Evolutionary conservation across 148 eudicot genomes (phyloP), one percentile per base, ranked within the genome.

Genomic region (Amaranthus cruentus): DNA sequence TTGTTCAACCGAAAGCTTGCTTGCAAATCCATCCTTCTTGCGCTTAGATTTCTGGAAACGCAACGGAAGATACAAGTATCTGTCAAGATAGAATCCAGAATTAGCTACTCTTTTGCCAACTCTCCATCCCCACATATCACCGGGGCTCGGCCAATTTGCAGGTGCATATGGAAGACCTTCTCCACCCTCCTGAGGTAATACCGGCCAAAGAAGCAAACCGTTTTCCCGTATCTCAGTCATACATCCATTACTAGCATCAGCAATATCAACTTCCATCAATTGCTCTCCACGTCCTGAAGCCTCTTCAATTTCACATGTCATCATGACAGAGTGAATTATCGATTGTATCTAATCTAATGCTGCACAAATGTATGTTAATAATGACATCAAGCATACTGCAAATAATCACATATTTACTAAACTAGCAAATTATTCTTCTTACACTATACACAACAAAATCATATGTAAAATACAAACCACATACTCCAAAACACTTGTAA

Each of bases 81-180:
- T 86, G 79, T 93, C 98, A 77, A 77, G 2, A 83, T 87, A 89
- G 76, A 76, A 81, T n/a, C 98, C 96, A 62, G 84, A 69, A 28
- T 68, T 44, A 47, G 84, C 77, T 15, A 85, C 49, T 81, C 98
- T 79, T 76, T 55, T 87, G 58, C 96, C 98, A 28, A 83, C 91
- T 78, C 84, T 87, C 98, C 98, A 93, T 28, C 79, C 73, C 94
- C 97, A 91, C 8, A 55, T 81, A 81, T 91, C 94, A 67, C 97
- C 97, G 42, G 85, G 92, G 71, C 65, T 79, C 62, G 94, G 97
- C 87, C 86, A 87, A 80, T 91, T 70, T 15, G 56, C 79, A 18
- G 97, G 97, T 77, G 97, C 97, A 81, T 86, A 89, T 28, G 97
- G 97, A 68, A 86, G 82, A 55, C 97, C 97, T 77, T 77, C 84